Conservation (phyloP, 2,329 filamentous ascomycete species). For the Penicillium olsonii region DNA sequence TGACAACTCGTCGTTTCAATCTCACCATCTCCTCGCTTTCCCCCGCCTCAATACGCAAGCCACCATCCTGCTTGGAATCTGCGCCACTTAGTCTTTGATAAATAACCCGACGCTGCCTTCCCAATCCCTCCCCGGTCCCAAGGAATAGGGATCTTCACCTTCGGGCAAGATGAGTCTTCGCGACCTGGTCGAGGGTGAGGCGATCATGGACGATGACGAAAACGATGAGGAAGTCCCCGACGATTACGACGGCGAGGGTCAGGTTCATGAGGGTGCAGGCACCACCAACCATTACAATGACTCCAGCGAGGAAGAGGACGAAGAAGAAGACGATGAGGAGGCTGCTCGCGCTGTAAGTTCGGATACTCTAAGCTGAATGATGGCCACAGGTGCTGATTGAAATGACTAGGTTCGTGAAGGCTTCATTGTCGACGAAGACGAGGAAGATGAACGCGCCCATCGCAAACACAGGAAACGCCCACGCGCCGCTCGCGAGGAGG, state of each 20-base stretch:
- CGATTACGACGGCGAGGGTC: conserved; percentile 62
- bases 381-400: conserved; percentile 19
- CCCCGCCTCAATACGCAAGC: conserved; percentile 8
- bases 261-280: conserved; percentile 41
- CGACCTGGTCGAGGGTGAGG: conserved; percentile 80
- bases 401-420: conserved; percentile 75
- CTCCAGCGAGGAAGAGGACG: conserved; percentile 89
- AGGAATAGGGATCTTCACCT: conserved; percentile 20
- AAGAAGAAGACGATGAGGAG: conserved; percentile 89
- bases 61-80: conserved; percentile 11
- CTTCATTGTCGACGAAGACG: conserved; percentile 93
- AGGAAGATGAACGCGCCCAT: conserved; percentile 67
- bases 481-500: conserved; percentile 72
- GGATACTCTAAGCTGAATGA: background rate
- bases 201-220: conserved; percentile 81
- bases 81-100: conserved; percentile 8
- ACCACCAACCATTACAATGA: conserved; percentile 64
- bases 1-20: conserved; percentile 17
- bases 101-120: conserved; percentile 5
- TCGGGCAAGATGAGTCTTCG: conserved; percentile 56
- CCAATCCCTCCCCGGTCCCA: conserved; percentile 9
- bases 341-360: conserved; percentile 70
- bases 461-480: conserved; percentile 73
- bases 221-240: conserved; percentile 83
- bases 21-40: conserved; percentile 9